Conservation (phyloP, 2,329 filamentous ascomycete genomes). For the Alternaria viburni region DNA sequence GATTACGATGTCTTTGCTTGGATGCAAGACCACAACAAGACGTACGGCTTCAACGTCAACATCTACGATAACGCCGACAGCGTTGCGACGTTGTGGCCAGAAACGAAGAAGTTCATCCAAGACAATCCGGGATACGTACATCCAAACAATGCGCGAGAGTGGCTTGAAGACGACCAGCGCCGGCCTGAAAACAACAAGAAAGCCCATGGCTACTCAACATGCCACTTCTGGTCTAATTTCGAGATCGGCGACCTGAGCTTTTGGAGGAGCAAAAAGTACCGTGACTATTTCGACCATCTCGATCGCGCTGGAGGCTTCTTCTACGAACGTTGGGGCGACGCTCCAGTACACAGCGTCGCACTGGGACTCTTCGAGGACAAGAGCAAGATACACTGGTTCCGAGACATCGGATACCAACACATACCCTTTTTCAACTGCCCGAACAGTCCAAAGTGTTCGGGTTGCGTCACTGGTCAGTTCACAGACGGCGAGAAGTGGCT, state of each 20-base stretch:
- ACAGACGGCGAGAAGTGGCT: conserved; percentile 88
- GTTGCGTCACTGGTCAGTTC: conserved; percentile 84
- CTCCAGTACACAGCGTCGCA: conserved; percentile 93
- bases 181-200: conserved; percentile 80
- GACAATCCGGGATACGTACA: conserved; percentile 82
- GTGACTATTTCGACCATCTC: conserved; percentile 95
- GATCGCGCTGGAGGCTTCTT: conserved; percentile 96
- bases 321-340: conserved; percentile 98
- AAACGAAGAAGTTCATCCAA: conserved; percentile 87
- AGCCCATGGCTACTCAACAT: conserved; percentile 94
- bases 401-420: conserved; percentile 97
- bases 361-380: conserved; percentile 90
- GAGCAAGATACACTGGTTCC: conserved; percentile 96
- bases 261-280: conserved; percentile 87
- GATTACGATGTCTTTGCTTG: conserved; percentile 99
- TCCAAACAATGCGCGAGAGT: conserved; percentile 83
- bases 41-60: conserved; percentile 98
- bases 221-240: conserved; percentile 99
- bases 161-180: conserved; percentile 79
- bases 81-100: conserved; percentile 91
- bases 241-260: conserved; percentile 94
- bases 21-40: conserved; percentile 98
- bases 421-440: conserved; percentile 99
- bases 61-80: conserved; percentile 91
- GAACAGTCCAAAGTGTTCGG: conserved; percentile 90